A percentile compares a stretch with the other conserved stretches of the same genome.
These are phyloP conservation scores for Candida manassasensis DNA, from an alignment of 805 yeast species.

Conservation along the genomic window DNA sequence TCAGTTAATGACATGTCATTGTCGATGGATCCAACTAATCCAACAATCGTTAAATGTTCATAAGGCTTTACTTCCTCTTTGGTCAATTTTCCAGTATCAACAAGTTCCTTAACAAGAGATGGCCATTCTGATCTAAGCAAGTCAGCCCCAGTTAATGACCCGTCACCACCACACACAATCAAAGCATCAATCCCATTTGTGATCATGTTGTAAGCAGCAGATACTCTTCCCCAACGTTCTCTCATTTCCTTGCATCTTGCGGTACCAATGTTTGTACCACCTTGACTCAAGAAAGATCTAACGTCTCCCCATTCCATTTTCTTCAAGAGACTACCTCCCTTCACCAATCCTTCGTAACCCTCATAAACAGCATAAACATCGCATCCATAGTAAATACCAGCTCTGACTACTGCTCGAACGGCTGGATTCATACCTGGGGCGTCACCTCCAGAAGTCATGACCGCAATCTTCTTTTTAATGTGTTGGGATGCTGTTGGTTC, in stretches of 20 bases:
- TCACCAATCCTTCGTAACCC: constrained; percentile 70
- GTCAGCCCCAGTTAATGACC: constrained; percentile 80
- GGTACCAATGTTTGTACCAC: constrained; percentile 78
- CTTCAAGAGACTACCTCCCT: constrained; percentile 57
- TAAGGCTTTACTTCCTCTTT: constrained; percentile 42
- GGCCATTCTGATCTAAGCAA: constrained; percentile 77
- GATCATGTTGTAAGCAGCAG: constrained; percentile 62
- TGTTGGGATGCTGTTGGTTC: constrained; percentile 5
- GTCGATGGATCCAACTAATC: constrained; percentile 79
- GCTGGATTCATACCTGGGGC: constrained; percentile 80
- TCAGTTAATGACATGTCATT: constrained; percentile 84
- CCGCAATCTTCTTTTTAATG: constrained; percentile 51
- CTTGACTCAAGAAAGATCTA: constrained; percentile 62
- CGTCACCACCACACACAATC: constrained; percentile 81
- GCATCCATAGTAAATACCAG: constrained; percentile 62
- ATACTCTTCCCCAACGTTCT: constrained; percentile 60
- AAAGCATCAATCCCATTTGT: constrained; percentile 71
- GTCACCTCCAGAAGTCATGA: constrained; percentile 81
- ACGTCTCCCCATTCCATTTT: constrained; percentile 73
- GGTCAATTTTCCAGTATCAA: constrained; percentile 42
- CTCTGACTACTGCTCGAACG: constrained; percentile 67
- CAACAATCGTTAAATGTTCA: constrained; percentile 61
- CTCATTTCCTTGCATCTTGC: constrained; percentile 68
- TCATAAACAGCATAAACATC: constrained; percentile 65
- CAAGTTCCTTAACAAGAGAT: constrained; percentile 55